phyloP scores from a whole-genome alignment of 1,284 basidiomycete genomes.

The Melampsora larici-populina region DNA sequence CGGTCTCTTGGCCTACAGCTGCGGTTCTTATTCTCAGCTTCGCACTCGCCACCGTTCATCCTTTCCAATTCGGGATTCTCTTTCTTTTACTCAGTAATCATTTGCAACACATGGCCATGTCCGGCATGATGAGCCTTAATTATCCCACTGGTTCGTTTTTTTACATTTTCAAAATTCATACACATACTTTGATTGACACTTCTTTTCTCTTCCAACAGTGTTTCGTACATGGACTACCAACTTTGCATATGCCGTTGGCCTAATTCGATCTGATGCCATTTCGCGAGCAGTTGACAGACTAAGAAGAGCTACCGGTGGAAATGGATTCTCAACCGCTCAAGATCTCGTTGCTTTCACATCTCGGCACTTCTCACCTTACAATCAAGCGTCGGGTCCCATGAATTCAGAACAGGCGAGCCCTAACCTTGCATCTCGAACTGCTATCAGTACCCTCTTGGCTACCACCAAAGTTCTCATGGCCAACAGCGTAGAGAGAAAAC shows the following conservation, averaged over 20 bases:
- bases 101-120: slow-evolving; percentile 51
- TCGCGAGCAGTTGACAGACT: slow-evolving; percentile 47
- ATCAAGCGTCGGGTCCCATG: slow-evolving; percentile 8
- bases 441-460: not conserved
- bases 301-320: slow-evolving; percentile 17
- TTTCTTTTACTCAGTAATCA: slow-evolving; percentile 30
- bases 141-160: slow-evolving; percentile 49
- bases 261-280: slow-evolving; percentile 46
- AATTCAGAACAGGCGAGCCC: not conserved
- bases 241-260: slow-evolving; percentile 45
- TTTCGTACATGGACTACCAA: slow-evolving; percentile 47
- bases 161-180: slow-evolving; percentile 44
- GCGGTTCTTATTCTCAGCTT: slow-evolving; percentile 47
- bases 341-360: slow-evolving; percentile 26
- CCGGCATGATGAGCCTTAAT: slow-evolving; percentile 50
- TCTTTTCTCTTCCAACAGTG: slow-evolving; percentile 48
- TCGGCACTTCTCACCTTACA: slow-evolving; percentile 26
- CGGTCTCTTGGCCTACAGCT: slow-evolving; percentile 49
- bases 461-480: not conserved
- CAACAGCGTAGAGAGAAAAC: not conserved
- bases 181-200: not conserved
- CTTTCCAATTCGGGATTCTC: slow-evolving; percentile 27
- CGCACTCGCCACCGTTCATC: slow-evolving; percentile 49
- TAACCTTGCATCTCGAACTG: not conserved
- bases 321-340: slow-evolving; percentile 30